Percentiles rank a stretch among this genome's conserved stretches.
phyloP scores from a whole-genome alignment of 176 grass and related monocot genomes.

The Rhynchospora breviuscula region DNA sequence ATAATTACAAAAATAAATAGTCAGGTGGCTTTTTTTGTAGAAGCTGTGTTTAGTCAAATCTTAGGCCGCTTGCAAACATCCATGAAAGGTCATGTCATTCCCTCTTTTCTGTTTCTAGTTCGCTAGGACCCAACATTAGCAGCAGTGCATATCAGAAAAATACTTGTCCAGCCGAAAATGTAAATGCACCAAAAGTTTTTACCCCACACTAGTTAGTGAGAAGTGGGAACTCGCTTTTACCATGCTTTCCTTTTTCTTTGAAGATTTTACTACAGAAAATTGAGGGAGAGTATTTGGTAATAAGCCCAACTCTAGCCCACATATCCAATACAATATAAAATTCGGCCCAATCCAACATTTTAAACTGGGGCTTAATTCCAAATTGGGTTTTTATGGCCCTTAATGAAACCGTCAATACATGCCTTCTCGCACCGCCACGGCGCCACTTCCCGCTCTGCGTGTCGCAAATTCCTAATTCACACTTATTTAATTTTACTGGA shows the following conservation, averaged over 20 bases:
- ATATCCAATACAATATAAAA: background rate
- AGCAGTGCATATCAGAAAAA: background rate
- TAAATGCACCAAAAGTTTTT: background rate
- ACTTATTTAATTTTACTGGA: too few relatives aligned
- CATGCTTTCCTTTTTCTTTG: background rate
- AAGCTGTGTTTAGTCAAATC: background rate
- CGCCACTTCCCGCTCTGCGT: background rate
- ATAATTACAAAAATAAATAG: background rate
- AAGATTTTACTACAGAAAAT: background rate
- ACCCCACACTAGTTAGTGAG: too few relatives aligned
- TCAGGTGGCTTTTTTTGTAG: background rate
- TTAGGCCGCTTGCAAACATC: background rate
- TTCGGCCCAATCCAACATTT: background rate
- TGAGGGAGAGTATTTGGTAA: background rate
- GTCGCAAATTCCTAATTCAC: background rate
- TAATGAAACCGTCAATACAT: background rate
- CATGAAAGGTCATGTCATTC: constrained; percentile 11
- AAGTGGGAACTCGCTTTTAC: background rate
- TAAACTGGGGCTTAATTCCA: background rate
- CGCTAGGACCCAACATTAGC: background rate
- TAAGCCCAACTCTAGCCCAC: background rate
- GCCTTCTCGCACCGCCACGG: background rate
- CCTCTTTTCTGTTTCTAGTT: constrained; percentile 2
- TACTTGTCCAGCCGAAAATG: background rate
- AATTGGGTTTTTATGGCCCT: background rate